phyloP scores from a whole-genome alignment of 495 filamentous ascomycete species.

The Xylaria sp. region DNA sequence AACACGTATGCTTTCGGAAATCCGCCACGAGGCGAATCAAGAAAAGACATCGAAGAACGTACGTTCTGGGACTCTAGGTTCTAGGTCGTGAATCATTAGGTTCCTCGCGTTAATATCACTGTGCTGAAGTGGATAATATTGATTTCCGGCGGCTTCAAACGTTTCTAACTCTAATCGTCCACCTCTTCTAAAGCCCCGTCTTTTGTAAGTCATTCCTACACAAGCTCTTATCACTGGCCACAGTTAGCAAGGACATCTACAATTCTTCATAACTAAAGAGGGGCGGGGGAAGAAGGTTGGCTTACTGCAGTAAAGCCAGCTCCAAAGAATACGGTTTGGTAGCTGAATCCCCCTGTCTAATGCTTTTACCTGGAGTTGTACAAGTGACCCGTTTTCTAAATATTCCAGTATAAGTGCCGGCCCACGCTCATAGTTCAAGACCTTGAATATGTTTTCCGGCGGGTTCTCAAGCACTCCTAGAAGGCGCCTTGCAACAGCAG shows the following conservation, averaged over 20 bases:
- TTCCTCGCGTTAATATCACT: not conserved
- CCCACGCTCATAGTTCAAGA: not conserved
- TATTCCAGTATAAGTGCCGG: conserved; percentile 7
- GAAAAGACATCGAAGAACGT: not conserved
- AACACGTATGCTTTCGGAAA: not conserved
- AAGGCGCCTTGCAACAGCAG: not conserved
- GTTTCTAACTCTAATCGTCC: not conserved
- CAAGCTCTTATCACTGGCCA: not conserved
- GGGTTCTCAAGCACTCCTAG: not conserved
- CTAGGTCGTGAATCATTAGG: not conserved
- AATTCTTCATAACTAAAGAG: no score
- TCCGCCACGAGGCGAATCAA: not conserved
- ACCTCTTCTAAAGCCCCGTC: not conserved
- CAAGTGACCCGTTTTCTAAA: not conserved
- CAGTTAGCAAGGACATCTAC: not conserved
- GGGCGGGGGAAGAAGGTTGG: not conserved
- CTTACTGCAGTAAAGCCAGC: conserved; percentile 9
- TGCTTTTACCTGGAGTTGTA: not conserved
- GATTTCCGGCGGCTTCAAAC: not conserved
- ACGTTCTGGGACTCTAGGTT: conserved; percentile 7
- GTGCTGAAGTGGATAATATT: not conserved
- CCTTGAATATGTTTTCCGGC: conserved; percentile 10
- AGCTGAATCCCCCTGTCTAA: not conserved
- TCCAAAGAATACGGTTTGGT: conserved; percentile 16
- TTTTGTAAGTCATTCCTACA: not conserved